Conservation (phyloP, 768 basidiomycete genomes). For the Mycena crocata region DNA sequence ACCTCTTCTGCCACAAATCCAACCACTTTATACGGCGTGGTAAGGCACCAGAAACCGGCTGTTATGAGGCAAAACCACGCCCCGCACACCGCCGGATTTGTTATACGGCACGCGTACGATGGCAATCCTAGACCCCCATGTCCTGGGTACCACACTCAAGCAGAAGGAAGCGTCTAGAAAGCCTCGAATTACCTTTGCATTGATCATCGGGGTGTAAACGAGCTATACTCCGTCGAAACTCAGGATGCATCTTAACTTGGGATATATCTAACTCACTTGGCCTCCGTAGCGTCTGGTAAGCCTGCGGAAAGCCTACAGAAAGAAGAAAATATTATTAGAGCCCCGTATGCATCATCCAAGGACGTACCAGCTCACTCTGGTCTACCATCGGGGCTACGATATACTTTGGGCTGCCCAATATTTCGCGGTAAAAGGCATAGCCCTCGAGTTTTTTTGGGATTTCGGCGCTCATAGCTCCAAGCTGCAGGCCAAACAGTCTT, state of each 20-base stretch:
- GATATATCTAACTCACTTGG: constrained; percentile 59
- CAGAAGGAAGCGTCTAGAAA: neutral
- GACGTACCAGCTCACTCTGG: constrained; percentile 91
- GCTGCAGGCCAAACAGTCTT: constrained; percentile 5
- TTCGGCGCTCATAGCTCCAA: constrained; percentile 14
- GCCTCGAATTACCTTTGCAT: neutral
- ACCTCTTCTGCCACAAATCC: no score
- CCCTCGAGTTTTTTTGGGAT: constrained; percentile 66
- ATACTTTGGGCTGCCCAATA: constrained; percentile 87
- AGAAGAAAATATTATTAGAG: neutral
- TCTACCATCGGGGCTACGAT: constrained; percentile 99
- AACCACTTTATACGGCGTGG: no score
- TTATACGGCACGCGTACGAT: neutral
- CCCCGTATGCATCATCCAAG: neutral
- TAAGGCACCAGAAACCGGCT: no score
- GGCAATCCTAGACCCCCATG: no score
- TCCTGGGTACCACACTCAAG: neutral
- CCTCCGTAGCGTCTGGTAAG: constrained; percentile 87
- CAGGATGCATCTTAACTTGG: constrained; percentile 4
- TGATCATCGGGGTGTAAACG: constrained; percentile 63
- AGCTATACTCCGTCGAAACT: constrained; percentile 43
- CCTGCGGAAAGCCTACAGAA: constrained; percentile 84
- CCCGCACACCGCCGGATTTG: no score
- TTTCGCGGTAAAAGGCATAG: constrained; percentile 84
- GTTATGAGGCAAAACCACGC: no score